Evolutionary conservation across 140 eudicot species (phyloP).

Genomic region (Stevia rebaudiana): DNA sequence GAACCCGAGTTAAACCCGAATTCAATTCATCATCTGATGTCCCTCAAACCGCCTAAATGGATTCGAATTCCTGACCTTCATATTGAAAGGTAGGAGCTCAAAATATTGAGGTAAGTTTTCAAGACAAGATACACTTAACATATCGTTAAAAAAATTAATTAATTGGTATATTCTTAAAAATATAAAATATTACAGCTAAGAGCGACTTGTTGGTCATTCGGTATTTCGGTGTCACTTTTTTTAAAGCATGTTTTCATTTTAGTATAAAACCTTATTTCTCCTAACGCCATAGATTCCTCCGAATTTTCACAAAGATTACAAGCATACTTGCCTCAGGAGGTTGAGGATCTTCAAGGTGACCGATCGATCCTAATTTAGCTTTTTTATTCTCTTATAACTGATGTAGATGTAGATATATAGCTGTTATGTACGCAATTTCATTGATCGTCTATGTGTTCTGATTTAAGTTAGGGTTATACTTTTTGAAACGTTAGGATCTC

Average conservation of each 20-base stretch:
- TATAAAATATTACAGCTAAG: no score
- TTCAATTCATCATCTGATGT: no score
- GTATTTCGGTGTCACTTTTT: no score
- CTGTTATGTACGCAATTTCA: neutral
- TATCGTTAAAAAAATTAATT: no score
- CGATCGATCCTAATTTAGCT: neutral
- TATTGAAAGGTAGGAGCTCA: no score
- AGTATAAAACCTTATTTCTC: neutral
- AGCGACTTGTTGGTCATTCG: no score
- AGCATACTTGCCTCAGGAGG: neutral
- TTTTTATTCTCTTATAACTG: neutral
- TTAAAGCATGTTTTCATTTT: neutral
- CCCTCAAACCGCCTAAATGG: no score
- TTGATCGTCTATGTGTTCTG: neutral
- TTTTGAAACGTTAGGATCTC: slow-evolving; percentile 14
- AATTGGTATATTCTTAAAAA: no score
- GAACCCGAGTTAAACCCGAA: no score
- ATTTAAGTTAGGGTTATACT: slow-evolving; percentile 24
- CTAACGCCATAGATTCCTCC: slow-evolving; percentile 23
- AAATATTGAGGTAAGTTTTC: no score
- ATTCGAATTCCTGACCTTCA: no score
- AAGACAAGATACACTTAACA: no score
- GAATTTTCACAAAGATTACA: neutral
- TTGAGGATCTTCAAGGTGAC: slow-evolving; percentile 38
- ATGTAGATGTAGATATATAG: neutral